Percentiles rank a stretch among this genome's conserved stretches.
phyloP scores from a whole-genome alignment of 305 asterid species.

The Fraxinus platypoda region DNA sequence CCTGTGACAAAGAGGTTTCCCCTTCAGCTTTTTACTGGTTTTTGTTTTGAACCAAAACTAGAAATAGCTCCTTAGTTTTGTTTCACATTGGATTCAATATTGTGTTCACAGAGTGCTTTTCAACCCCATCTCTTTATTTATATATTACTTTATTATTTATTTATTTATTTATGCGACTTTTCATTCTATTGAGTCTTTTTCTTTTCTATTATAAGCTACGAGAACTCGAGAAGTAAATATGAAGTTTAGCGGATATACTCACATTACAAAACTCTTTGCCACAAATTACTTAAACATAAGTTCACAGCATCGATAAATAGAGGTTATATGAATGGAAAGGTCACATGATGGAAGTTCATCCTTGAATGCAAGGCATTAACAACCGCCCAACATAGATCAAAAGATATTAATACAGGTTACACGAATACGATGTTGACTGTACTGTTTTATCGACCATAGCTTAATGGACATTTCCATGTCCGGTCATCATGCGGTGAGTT shows the following conservation, averaged over 20 bases:
- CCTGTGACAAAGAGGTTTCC: slow-evolving; percentile 82
- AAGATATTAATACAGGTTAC: not conserved
- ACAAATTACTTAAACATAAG: not conserved
- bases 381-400: not conserved
- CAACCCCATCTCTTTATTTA: not conserved
- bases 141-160: not conserved
- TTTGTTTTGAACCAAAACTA: slow-evolving; percentile 83
- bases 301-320: not conserved
- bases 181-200: not conserved
- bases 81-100: not conserved
- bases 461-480: not conserved
- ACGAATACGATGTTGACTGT: not conserved
- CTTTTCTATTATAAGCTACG: not conserved
- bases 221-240: not conserved
- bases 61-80: slow-evolving; percentile 53
- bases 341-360: not conserved
- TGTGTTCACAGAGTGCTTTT: not conserved
- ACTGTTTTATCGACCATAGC: not conserved
- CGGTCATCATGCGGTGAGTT: not conserved
- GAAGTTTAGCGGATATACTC: not conserved
- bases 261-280: not conserved
- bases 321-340: not conserved
- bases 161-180: not conserved
- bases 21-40: slow-evolving; percentile 85
- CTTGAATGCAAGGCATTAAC: not conserved